Evolutionary conservation across 2,329 filamentous ascomycete genomes (phyloP).

Genomic region (Phoma sp.): DNA sequence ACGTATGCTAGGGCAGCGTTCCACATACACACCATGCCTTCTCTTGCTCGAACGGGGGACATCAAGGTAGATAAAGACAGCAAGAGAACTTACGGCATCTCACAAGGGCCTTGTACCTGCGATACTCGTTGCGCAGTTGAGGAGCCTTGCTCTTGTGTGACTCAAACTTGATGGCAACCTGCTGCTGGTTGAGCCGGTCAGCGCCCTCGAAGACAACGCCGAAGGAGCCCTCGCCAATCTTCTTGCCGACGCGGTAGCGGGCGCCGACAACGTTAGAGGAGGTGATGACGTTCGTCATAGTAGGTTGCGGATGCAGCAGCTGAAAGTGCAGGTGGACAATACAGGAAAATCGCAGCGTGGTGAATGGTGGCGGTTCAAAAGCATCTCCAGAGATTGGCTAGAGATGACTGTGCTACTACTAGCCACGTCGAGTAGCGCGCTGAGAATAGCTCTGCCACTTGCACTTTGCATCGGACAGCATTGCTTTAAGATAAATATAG

Average conservation of each 20-base stretch:
- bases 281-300: constrained; percentile 85
- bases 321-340: constrained; percentile 10
- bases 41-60: constrained; percentile 15
- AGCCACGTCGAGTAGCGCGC: no score
- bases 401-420: constrained; percentile 13
- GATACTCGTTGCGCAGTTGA: constrained; percentile 96
- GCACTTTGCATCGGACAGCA: no score
- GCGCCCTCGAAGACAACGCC: constrained; percentile 99
- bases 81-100: constrained; percentile 84
- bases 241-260: constrained; percentile 98
- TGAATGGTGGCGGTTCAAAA: constrained; percentile 20
- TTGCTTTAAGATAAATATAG: no score
- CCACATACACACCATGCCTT: constrained; percentile 16
- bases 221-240: constrained; percentile 98
- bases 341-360: constrained; percentile 19
- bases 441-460: no score
- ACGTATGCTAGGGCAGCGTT: constrained; percentile 13
- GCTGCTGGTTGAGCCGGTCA: constrained; percentile 97
- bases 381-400: constrained; percentile 32
- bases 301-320: constrained; percentile 1
- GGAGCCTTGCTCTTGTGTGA: constrained; percentile 98
- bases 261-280: constrained; percentile 98
- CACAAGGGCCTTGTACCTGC: constrained; percentile 98
- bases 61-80: constrained; percentile 14
- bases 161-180: constrained; percentile 99